These are phyloP conservation scores for Dittrichia graveolens DNA, from an alignment of 129 eudicot species.

Conservation along the genomic window DNA sequence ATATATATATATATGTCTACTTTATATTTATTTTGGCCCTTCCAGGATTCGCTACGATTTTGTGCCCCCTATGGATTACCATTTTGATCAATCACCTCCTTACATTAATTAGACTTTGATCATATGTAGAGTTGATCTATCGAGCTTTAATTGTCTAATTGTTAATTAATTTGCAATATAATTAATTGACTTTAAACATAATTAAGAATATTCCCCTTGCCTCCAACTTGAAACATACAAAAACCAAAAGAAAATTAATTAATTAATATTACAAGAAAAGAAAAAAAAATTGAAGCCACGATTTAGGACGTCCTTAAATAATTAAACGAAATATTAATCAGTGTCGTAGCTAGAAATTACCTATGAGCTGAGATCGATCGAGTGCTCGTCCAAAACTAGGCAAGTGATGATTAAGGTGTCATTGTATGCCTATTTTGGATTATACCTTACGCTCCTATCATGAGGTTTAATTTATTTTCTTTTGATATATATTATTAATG, in stretches of 20 bases:
- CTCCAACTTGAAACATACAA: not conserved
- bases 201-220: not conserved
- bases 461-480: constrained; percentile 17
- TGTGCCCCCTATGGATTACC: constrained; percentile 58
- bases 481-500: not conserved
- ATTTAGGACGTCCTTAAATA: not conserved
- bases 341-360: not conserved
- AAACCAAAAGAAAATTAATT: not conserved
- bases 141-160: constrained; percentile 21
- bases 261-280: not conserved
- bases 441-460: constrained; percentile 12
- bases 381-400: constrained; percentile 29
- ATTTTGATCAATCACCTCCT: constrained; percentile 32
- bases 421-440: constrained; percentile 31
- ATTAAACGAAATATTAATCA: constrained; percentile 7
- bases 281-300: constrained; percentile 1
- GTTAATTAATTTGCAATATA: not conserved
- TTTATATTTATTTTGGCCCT: constrained; percentile 51
- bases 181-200: constrained; percentile 14
- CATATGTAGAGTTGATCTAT: not conserved
- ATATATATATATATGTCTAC: constrained; percentile 15
- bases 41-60: constrained; percentile 57
- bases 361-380: not conserved
- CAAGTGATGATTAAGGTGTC: constrained; percentile 15
- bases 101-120: constrained; percentile 23